Percentiles rank a stretch among this genome's conserved stretches.
phyloP scores from a whole-genome alignment of 2,329 filamentous ascomycete genomes.

The Curvularia lunata region DNA sequence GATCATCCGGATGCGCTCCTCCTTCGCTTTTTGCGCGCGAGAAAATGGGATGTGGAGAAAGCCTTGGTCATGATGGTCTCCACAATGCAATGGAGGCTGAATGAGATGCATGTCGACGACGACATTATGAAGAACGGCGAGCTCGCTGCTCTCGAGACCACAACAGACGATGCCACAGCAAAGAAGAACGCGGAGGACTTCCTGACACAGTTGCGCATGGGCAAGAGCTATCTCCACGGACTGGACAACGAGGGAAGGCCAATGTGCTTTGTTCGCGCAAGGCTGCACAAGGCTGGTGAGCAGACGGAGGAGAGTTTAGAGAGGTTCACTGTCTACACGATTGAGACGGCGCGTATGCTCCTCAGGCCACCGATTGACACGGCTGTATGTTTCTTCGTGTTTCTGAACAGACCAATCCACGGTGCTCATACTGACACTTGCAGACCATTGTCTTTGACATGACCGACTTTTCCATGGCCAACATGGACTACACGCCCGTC shows the following conservation, averaged over 20 bases:
- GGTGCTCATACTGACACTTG: constrained; percentile 3
- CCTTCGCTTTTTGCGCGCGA: constrained; percentile 56
- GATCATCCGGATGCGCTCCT: constrained; percentile 87
- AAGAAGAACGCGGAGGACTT: constrained; percentile 80
- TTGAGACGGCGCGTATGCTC: constrained; percentile 90
- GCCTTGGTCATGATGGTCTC: constrained; percentile 93
- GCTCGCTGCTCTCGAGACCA: constrained; percentile 62
- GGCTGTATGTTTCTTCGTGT: constrained; percentile 67
- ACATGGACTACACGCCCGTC: constrained; percentile 97
- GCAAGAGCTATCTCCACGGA: constrained; percentile 93
- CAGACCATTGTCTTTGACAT: constrained; percentile 95
- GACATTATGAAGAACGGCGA: constrained; percentile 68
- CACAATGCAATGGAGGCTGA: constrained; percentile 88
- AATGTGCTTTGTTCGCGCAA: constrained; percentile 82
- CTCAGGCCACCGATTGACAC: constrained; percentile 84
- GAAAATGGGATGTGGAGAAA: constrained; percentile 86
- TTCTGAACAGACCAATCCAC: neutral
- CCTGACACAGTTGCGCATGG: constrained; percentile 80
- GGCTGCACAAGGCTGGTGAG: constrained; percentile 80
- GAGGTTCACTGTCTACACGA: constrained; percentile 88
- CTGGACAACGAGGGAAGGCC: constrained; percentile 83
- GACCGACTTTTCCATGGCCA: constrained; percentile 89
- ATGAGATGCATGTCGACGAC: constrained; percentile 85
- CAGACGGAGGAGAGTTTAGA: constrained; percentile 84
- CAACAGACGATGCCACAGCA: constrained; percentile 64